Evolutionary conservation across 768 basidiomycete species (phyloP), one percentile per base, ranked within the genome.

Genomic region (Atractiella rhizophila): DNA sequence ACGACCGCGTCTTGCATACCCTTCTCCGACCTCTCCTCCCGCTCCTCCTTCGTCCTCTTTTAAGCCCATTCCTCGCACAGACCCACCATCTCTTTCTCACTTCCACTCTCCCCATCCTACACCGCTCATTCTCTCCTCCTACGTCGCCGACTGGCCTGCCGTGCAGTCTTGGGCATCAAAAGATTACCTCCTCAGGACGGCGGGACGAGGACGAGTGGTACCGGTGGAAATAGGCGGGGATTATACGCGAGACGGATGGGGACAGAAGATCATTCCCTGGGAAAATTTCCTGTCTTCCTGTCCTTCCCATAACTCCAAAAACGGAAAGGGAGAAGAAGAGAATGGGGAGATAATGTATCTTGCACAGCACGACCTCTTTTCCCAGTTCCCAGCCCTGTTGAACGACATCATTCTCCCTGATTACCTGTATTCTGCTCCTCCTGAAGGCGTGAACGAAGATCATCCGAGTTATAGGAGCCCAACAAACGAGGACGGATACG

Each of bases 181-280:
- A 5, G 56, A 62, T 2, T 94, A 98, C 55, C 66, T 98, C 1
- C 64, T 65, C 12, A 61, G 63, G 4, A 61, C 72, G 1, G 69
- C 76, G 2, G 91, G 91, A 12, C 69, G 68, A 31, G 85, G 77
- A 2, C 67, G 91, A 18, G 60, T 80, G 4, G 76, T 96, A 1
- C 91, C 88, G 5, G 73, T 96, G 6, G 88, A 96, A 59, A 60
- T 91, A 15, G 88, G 88, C 12, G 57, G 59, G 26, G 76, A 85
- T 54, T 96, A 96, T 58, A 71, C 79, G 23, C 60, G 64, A 10
- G 68, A 69, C 18, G 68, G 69, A 34, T 98, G 91, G 91, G 66
- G 67, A 1, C 88, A 88, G 56, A 59, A 60, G 48, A 62, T 96
- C 40, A 69, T 91, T 57, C 51, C 56, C 18, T 91, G 82, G 72